A percentile compares a stretch with the other conserved stretches of the same genome.
phyloP scores from a whole-genome alignment of 1,139 yeast genomes.

The Komagataea norvegica region DNA sequence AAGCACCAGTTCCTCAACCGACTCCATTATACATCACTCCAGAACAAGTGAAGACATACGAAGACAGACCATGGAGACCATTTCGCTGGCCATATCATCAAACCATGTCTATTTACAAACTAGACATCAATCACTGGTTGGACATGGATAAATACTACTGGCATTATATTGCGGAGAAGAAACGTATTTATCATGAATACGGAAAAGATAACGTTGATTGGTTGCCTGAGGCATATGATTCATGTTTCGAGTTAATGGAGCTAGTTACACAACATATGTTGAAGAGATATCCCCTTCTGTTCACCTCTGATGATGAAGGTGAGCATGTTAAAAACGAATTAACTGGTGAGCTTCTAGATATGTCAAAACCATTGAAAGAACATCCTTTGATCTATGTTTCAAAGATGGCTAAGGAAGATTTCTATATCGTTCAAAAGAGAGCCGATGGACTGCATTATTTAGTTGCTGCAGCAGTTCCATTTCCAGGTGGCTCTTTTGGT shows the following conservation, averaged over 20 bases:
- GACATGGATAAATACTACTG: slow-evolving; percentile 75
- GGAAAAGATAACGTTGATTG: slow-evolving; percentile 62
- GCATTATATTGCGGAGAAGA: slow-evolving; percentile 60
- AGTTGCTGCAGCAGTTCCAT: slow-evolving; percentile 72
- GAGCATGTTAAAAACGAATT: slow-evolving; percentile 52
- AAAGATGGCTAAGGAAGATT: slow-evolving; percentile 73
- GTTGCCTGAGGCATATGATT: slow-evolving; percentile 64
- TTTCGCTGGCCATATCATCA: slow-evolving; percentile 80
- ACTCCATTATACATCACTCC: slow-evolving; percentile 62
- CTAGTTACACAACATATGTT: slow-evolving; percentile 55
- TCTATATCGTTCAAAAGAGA: slow-evolving; percentile 54
- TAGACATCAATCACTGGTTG: slow-evolving; percentile 70
- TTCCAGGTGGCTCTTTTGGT: slow-evolving; percentile 74
- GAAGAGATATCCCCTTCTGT: slow-evolving; percentile 56
- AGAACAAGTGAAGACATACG: slow-evolving; percentile 58
- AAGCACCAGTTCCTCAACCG: slow-evolving; percentile 43
- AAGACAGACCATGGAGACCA: slow-evolving; percentile 79
- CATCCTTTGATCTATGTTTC: slow-evolving; percentile 61
- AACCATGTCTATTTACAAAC: slow-evolving; percentile 68
- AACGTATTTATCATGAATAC: slow-evolving; percentile 50
- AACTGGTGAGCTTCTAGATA: slow-evolving; percentile 57
- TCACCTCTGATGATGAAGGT: slow-evolving; percentile 48
- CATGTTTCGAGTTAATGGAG: slow-evolving; percentile 61
- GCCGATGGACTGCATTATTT: slow-evolving; percentile 58
- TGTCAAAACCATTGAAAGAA: slow-evolving; percentile 53